A percentile compares a stretch with the other conserved stretches of the same genome.
Evolutionary conservation across 2,329 filamentous ascomycete genomes (phyloP).

Genomic region (Clarireedia sp.): DNA sequence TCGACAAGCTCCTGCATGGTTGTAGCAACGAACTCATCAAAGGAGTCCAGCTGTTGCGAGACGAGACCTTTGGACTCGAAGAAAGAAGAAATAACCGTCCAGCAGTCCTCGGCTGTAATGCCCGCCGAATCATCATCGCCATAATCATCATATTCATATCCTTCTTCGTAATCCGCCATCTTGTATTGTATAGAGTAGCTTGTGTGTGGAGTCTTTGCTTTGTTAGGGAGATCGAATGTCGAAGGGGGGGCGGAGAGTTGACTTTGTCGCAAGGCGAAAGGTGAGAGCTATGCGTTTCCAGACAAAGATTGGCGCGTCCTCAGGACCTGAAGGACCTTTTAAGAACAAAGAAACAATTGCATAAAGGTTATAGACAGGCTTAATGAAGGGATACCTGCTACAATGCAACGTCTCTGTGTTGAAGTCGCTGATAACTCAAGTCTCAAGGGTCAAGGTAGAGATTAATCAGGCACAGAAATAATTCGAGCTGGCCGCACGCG

Average conservation of each 20-base stretch:
- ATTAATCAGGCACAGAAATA: slow-evolving; percentile 8
- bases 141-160: slow-evolving; percentile 63
- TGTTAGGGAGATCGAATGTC: neutral
- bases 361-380: slow-evolving; percentile 12
- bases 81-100: slow-evolving; percentile 94
- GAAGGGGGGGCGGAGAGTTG: neutral
- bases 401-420: neutral
- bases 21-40: slow-evolving; percentile 90
- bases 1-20: slow-evolving; percentile 93
- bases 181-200: slow-evolving; percentile 11
- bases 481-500: neutral
- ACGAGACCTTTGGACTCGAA: slow-evolving; percentile 94
- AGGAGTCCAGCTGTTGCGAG: slow-evolving; percentile 96
- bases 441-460: neutral
- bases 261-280: slow-evolving; percentile 6
- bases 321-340: slow-evolving; percentile 12
- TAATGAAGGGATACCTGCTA: neutral
- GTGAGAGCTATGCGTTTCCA: slow-evolving; percentile 9
- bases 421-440: neutral
- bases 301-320: slow-evolving; percentile 8
- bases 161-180: slow-evolving; percentile 35
- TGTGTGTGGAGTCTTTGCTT: neutral
- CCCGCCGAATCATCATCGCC: slow-evolving; percentile 54
- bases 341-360: slow-evolving; percentile 11
- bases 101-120: slow-evolving; percentile 96